phyloP scores from a whole-genome alignment of 2,329 filamentous ascomycete genomes.

The Penicillium sp. region DNA sequence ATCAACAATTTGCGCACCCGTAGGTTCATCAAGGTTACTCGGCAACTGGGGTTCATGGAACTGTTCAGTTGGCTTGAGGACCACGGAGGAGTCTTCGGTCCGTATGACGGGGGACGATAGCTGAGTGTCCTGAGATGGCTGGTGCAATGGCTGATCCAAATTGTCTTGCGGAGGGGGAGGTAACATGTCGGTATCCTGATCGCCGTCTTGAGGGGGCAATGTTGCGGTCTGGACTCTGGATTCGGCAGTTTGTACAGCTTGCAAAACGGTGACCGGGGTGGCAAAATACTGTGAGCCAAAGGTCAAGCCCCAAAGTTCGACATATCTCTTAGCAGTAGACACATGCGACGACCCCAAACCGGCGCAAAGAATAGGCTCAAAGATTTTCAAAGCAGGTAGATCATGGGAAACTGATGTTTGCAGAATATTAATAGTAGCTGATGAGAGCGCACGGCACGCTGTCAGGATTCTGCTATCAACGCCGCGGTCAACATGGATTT shows the following conservation, averaged over 20 bases:
- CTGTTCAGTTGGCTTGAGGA: slow-evolving; percentile 22
- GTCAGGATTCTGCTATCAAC: slow-evolving; percentile 33
- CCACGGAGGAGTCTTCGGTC: slow-evolving; percentile 12
- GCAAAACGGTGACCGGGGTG: slow-evolving; percentile 64
- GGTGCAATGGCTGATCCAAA: slow-evolving; percentile 9
- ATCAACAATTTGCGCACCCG: slow-evolving; percentile 66
- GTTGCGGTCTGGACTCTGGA: slow-evolving; percentile 41
- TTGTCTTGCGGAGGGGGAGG: slow-evolving; percentile 7
- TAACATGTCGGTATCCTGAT: neutral
- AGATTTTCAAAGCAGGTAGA: slow-evolving; percentile 46
- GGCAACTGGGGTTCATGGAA: slow-evolving; percentile 29
- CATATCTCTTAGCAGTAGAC: slow-evolving; percentile 50
- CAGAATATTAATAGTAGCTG: slow-evolving; percentile 31
- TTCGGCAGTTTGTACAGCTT: slow-evolving; percentile 60
- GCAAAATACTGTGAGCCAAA: slow-evolving; percentile 61
- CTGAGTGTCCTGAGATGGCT: slow-evolving; percentile 3
- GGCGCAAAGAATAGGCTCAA: slow-evolving; percentile 52
- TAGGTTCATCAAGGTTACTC: slow-evolving; percentile 39
- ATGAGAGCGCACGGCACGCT: slow-evolving; percentile 35
- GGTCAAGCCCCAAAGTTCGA: slow-evolving; percentile 66
- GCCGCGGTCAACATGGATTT: slow-evolving; percentile 27
- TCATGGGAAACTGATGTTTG: slow-evolving; percentile 29
- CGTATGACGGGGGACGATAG: slow-evolving; percentile 31
- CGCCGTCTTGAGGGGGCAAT: neutral
- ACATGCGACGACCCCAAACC: slow-evolving; percentile 54